Percentiles rank a stretch among this genome's conserved stretches.
phyloP scores from a whole-genome alignment of 2,329 filamentous ascomycete genomes.

The Aspergillus sp. region DNA sequence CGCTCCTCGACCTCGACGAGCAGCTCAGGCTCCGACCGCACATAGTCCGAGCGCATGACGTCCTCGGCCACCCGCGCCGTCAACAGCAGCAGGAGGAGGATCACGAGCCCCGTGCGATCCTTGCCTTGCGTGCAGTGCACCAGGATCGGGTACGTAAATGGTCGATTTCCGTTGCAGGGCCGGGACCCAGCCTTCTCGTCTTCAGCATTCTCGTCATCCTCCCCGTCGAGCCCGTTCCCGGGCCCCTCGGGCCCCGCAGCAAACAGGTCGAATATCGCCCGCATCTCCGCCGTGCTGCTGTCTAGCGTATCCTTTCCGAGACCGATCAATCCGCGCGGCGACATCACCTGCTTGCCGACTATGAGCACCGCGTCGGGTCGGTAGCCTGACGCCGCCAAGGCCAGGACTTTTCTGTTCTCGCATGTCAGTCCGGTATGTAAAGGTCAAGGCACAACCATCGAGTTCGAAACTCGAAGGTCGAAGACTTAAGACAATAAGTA shows the following conservation, averaged over 20 bases:
- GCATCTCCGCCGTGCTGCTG: conserved; percentile 64
- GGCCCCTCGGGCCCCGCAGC: conserved; percentile 19
- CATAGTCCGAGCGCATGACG: conserved; percentile 71
- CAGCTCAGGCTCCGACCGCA: conserved; percentile 62
- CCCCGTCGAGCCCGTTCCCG: conserved; percentile 21
- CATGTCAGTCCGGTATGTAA: neutral
- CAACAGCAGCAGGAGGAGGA: conserved; percentile 67
- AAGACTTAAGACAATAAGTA: no score
- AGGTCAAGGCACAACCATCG: no score
- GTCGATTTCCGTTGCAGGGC: no score
- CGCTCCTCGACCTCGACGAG: conserved; percentile 61
- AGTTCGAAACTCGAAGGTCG: no score
- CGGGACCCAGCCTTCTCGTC: neutral
- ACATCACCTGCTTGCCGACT: conserved; percentile 69
- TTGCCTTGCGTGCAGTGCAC: conserved; percentile 90
- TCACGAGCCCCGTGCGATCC: conserved; percentile 73
- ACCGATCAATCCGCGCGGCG: conserved; percentile 68
- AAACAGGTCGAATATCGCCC: conserved; percentile 67
- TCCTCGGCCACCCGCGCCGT: conserved; percentile 53
- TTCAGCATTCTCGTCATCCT: conserved; percentile 25
- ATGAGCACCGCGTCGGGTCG: conserved; percentile 69
- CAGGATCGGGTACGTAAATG: conserved; percentile 59
- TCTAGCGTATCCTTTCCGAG: conserved; percentile 70
- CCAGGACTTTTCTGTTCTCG: conserved; percentile 52
- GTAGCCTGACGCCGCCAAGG: conserved; percentile 65